Base-by-base conservation (phyloP, 768 basidiomycete genomes). In the Rhodotorula kratochvilovae region DNA sequence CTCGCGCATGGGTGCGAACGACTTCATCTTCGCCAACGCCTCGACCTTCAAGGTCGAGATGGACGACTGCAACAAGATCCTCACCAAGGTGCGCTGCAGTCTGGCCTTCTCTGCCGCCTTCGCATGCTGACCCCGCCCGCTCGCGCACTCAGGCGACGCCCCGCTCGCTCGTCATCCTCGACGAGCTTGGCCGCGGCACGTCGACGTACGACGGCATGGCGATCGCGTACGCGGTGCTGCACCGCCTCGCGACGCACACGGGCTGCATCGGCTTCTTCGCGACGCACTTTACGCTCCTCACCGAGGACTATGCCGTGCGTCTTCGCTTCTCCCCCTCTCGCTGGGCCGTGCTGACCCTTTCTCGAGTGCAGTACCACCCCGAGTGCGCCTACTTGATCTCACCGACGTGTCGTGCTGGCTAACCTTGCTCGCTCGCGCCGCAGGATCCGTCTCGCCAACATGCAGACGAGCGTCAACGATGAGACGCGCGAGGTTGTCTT, bases 151-250 rank as follows among this genome's bases (percentile, higher is more conserved):
- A 97, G 78, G 92, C 92, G 15, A 96, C 96, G 10, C 94, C 96
- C 0, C 89, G 87, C 68, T 96, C 95, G 0, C 79, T 99, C 61
- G 93, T 98, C 66, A 94, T 99, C 67, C 82, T 99, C 27, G 96
- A 99, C 79, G 94, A 70, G 16, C 43, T 59, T n/a, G 56, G 94
- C 29, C 83, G 95, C 81, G 96, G 96, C 36, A 98, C 96, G 2
- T 95, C 93, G 0, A 98, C 96, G 33, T 81, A 92, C 87, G 96
- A 99, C 80, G 96, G 95, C n/a, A 92, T 97, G 91, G 92, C 93
- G 13, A 97, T 98, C 75, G 95, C 96, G 56, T 90, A 89, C 65
- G 90, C 95, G 17, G 96, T 98, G 23, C 81, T 98, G 29, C 96
- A 99, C 79, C 87, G 95, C 78, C 85, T 99, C 25, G 92, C 96